Conservation (phyloP, 1,139 yeast species). For the Protomyces arabidopsidicola region DNA sequence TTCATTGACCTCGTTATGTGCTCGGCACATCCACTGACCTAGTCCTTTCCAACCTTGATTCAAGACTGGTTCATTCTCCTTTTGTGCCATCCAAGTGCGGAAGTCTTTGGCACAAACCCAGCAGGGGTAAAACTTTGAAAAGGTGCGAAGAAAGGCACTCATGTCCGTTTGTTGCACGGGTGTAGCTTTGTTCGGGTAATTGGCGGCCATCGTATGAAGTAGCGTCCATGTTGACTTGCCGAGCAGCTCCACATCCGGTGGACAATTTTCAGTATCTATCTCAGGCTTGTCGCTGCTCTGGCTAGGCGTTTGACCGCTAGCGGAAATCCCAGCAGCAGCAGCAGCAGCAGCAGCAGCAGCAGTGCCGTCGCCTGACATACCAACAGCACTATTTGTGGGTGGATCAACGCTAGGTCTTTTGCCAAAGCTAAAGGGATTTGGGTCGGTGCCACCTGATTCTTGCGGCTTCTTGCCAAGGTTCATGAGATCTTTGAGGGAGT, state of each 20-base stretch:
- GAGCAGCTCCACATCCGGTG: slow-evolving; percentile 77
- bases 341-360: neutral
- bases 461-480: slow-evolving; percentile 1
- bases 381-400: neutral
- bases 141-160: slow-evolving; percentile 61
- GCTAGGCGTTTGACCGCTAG: neutral
- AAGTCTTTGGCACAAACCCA: slow-evolving; percentile 91
- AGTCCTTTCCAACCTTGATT: slow-evolving; percentile 63
- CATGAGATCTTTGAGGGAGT: slow-evolving; percentile 18
- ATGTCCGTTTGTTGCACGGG: slow-evolving; percentile 62
- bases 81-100: slow-evolving; percentile 52
- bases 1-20: slow-evolving; percentile 83
- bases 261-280: slow-evolving; percentile 51
- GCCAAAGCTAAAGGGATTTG: slow-evolving; percentile 20
- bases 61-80: slow-evolving; percentile 59
- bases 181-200: slow-evolving; percentile 69
- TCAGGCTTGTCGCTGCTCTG: slow-evolving; percentile 24
- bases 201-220: slow-evolving; percentile 84
- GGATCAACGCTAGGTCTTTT: slow-evolving; percentile 6
- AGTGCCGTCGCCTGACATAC: neutral
- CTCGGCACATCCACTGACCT: slow-evolving; percentile 89
- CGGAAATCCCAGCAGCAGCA: neutral
- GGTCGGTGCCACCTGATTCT: neutral
- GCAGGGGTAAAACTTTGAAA: slow-evolving; percentile 86
- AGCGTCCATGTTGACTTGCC: slow-evolving; percentile 93